phyloP scores from a whole-genome alignment of 2,329 filamentous ascomycete genomes.

The Paracorniculantispora psalliotae region DNA sequence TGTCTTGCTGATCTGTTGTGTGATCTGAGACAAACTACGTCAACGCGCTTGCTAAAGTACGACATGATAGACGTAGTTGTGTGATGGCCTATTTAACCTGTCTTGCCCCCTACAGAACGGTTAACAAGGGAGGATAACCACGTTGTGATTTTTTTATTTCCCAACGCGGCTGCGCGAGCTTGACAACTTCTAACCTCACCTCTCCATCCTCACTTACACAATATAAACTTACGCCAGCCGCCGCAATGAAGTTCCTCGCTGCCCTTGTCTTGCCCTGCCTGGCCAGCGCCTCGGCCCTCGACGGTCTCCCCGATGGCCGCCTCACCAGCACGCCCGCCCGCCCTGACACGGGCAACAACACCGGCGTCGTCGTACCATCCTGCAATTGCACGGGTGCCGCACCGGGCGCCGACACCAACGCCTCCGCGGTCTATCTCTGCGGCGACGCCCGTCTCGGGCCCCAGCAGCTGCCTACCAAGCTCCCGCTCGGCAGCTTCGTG shows the following conservation, averaged over 20 bases:
- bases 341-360: neutral
- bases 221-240: too few species aligned
- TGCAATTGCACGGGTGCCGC: constrained; percentile 22
- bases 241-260: constrained; percentile 24
- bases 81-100: too few species aligned
- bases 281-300: neutral
- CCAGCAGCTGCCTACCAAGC: constrained; percentile 26
- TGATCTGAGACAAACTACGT: too few species aligned
- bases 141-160: too few species aligned
- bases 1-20: too few species aligned
- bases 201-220: neutral
- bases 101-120: too few species aligned
- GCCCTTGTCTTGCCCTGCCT: constrained; percentile 17
- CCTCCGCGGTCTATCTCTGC: constrained; percentile 28
- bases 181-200: too few species aligned
- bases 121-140: too few species aligned
- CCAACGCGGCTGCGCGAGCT: too few species aligned
- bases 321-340: neutral
- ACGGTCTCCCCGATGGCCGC: neutral
- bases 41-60: too few species aligned
- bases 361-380: neutral
- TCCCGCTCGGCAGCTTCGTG: constrained; percentile 28
- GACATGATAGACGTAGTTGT: too few species aligned
- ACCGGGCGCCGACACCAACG: constrained; percentile 4
- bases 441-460: constrained; percentile 34